Evolutionary conservation across 306 rosid genomes (phyloP).

Genomic region (Ormosia semicastrata): DNA sequence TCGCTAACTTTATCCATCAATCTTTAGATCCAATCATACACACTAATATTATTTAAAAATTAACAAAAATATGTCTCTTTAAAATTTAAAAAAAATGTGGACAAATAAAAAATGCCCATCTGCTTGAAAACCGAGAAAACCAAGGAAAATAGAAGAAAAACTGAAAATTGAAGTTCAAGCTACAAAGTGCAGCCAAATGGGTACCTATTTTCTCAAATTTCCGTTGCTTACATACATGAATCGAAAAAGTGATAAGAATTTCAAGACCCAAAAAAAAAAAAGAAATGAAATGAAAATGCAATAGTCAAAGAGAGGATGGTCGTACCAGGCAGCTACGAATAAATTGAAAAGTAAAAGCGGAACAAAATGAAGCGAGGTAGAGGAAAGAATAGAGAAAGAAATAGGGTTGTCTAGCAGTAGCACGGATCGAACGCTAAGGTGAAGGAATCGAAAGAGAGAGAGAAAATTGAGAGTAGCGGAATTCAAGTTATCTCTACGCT

Average conservation of each 20-base stretch:
- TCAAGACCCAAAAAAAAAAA: background rate
- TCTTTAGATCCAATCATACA: conserved; percentile 26
- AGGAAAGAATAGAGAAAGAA: too few relatives aligned
- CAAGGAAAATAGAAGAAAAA: background rate
- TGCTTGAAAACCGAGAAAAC: background rate
- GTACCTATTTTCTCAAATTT: background rate
- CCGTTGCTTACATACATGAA: background rate
- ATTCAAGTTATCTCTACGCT: too few relatives aligned
- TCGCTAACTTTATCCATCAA: conserved; percentile 21
- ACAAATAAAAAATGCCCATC: background rate
- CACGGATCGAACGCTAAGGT: too few relatives aligned
- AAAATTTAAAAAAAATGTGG: background rate
- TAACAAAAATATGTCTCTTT: background rate
- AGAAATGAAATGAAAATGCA: background rate
- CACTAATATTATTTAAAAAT: background rate
- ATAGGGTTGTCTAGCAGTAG: too few relatives aligned
- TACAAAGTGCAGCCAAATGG: background rate
- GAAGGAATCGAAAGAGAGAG: too few relatives aligned
- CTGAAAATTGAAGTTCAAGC: background rate
- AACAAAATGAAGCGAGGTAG: too few relatives aligned
- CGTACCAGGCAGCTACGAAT: conserved; percentile 18
- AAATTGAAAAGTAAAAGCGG: background rate
- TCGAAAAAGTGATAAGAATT: background rate
- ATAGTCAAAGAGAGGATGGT: background rate
- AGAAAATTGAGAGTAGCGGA: too few relatives aligned